phyloP scores from a whole-genome alignment of 202 grass and related monocot species.

The Panicum hallii region DNA sequence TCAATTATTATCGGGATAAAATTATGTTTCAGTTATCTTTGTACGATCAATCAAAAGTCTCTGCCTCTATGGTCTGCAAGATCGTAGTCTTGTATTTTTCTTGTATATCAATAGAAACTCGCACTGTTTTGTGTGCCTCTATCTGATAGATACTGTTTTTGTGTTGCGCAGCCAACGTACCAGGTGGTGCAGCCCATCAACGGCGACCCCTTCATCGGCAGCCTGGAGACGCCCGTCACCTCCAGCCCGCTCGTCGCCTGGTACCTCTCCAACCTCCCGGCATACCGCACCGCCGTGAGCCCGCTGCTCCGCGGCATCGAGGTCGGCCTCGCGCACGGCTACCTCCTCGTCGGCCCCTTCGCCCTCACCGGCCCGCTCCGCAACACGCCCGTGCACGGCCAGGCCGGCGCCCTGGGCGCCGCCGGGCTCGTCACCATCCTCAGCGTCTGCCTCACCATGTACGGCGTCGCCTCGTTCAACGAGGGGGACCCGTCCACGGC shows the following conservation, averaged over 20 bases:
- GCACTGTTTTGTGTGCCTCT: too few relatives aligned
- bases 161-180: slow-evolving; percentile 63
- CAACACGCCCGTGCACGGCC: slow-evolving; percentile 79
- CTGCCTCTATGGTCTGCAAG: background rate
- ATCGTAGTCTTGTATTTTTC: too few relatives aligned
- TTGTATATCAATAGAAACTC: too few relatives aligned
- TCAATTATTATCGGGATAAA: background rate
- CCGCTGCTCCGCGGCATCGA: slow-evolving; percentile 94
- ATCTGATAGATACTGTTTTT: background rate
- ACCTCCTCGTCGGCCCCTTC: slow-evolving; percentile 93
- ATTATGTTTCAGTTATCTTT: background rate
- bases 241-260: slow-evolving; percentile 88
- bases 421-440: slow-evolving; percentile 84
- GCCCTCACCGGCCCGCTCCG: slow-evolving; percentile 92
- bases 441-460: slow-evolving; percentile 92
- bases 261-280: slow-evolving; percentile 98
- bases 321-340: slow-evolving; percentile 87
- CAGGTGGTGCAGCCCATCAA: slow-evolving; percentile 98
- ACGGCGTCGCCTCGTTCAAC: slow-evolving; percentile 75
- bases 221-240: slow-evolving; percentile 86
- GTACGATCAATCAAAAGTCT: background rate
- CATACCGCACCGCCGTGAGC: slow-evolving; percentile 95
- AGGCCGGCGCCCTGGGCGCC: slow-evolving; percentile 78
- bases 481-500: slow-evolving; percentile 78
- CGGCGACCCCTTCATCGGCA: slow-evolving; percentile 95